These are phyloP conservation scores for Leccinum subgranulosum DNA, from an alignment of 768 basidiomycete genomes.

Conservation along the genomic window DNA sequence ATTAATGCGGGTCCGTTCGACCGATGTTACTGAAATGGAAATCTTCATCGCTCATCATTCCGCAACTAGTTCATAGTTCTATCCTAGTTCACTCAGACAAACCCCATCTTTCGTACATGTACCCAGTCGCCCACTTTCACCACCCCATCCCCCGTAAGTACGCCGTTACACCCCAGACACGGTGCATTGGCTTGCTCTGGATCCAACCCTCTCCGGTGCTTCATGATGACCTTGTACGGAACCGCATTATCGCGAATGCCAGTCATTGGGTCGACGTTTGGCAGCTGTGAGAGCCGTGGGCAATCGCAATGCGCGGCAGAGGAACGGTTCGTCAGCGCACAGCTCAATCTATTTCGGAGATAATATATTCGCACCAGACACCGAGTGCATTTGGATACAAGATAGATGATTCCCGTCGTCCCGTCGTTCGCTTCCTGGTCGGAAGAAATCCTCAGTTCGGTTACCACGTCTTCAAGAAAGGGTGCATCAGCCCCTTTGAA, in stretches of 20 bases:
- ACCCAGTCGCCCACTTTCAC: slow-evolving; percentile 63
- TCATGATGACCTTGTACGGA: slow-evolving; percentile 72
- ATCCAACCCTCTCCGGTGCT: slow-evolving; percentile 63
- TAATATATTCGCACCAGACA: slow-evolving; percentile 57
- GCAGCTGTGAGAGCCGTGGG: slow-evolving; percentile 46
- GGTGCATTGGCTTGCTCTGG: slow-evolving; percentile 45
- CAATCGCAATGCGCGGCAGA: neutral
- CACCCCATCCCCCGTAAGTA: slow-evolving; percentile 47
- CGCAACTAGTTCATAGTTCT: no score
- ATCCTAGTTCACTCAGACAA: slow-evolving; percentile 15
- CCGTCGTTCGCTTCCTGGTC: slow-evolving; percentile 16
- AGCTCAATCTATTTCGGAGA: slow-evolving; percentile 3
- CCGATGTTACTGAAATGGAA: slow-evolving; percentile 11
- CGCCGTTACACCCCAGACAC: slow-evolving; percentile 68
- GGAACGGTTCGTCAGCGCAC: slow-evolving; percentile 1
- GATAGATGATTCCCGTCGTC: slow-evolving; percentile 36
- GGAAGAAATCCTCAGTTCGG: slow-evolving; percentile 54
- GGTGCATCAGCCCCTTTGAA: slow-evolving; percentile 59
- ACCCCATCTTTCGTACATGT: slow-evolving; percentile 42
- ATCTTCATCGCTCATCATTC: neutral
- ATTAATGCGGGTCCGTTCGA: slow-evolving; percentile 14
- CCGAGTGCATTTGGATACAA: slow-evolving; percentile 68
- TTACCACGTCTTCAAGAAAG: slow-evolving; percentile 71
- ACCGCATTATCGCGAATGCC: slow-evolving; percentile 69
- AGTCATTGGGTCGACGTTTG: slow-evolving; percentile 65